Evolutionary conservation across 345 rosid genomes (phyloP).

Genomic region (Diplotaxis tenuifolia): DNA sequence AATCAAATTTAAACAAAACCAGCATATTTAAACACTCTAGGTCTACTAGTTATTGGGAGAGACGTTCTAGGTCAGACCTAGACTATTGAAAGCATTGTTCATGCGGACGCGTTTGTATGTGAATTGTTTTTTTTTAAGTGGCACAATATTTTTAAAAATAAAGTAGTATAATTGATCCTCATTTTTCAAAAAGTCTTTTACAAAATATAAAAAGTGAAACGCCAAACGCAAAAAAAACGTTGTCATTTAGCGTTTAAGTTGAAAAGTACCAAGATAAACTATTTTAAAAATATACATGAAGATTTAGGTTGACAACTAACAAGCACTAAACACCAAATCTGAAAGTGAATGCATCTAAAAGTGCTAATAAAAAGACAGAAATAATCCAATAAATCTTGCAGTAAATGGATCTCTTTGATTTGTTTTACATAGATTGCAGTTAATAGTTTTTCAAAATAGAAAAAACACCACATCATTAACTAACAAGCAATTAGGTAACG

Average conservation of each 20-base stretch:
- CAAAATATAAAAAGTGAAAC: not conserved
- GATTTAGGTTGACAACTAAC: not conserved
- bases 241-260: not conserved
- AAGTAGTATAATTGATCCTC: too few relatives aligned
- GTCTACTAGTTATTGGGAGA: not conserved
- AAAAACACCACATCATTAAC: not conserved
- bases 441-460: not conserved
- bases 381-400: not conserved
- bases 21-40: not conserved
- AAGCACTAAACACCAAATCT: not conserved
- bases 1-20: not conserved
- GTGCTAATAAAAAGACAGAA: not conserved
- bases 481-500: not conserved
- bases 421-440: not conserved
- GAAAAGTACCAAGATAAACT: not conserved
- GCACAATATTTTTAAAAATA: not conserved
- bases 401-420: not conserved
- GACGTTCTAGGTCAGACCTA: too few relatives aligned
- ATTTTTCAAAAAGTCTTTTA: not conserved
- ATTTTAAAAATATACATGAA: not conserved
- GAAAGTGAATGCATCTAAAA: not conserved
- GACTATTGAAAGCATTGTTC: not conserved
- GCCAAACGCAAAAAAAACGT: not conserved
- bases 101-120: not conserved
- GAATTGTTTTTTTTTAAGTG: not conserved